Conservation (phyloP, 169 alveolate genomes). For the Hepatocystis sp. region DNA sequence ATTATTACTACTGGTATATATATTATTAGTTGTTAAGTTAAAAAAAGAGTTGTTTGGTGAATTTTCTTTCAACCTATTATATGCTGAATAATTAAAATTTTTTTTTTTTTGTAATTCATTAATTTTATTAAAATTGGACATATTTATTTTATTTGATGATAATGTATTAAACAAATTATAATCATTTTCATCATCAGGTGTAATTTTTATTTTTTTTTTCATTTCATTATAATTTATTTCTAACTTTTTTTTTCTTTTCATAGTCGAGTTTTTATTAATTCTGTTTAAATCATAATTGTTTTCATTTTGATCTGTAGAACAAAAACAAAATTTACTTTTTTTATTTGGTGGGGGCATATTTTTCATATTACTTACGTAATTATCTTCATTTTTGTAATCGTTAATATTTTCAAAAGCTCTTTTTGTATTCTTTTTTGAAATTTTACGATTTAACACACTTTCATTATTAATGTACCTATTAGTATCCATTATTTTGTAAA, state of each 20-base stretch:
- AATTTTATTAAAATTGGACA: too few species aligned
- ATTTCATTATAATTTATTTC: slow-evolving; percentile 11
- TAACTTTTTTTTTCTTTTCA: slow-evolving; percentile 30
- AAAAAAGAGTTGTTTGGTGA: not conserved
- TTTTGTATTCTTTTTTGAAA: slow-evolving; percentile 17
- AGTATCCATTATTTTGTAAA: slow-evolving; percentile 5
- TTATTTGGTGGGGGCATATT: slow-evolving; percentile 11
- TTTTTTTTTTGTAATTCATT: too few species aligned
- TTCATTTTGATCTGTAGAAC: not conserved
- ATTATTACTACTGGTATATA: not conserved
- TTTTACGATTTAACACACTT: slow-evolving; percentile 12
- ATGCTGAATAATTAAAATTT: too few species aligned
- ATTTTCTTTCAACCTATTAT: slow-evolving; percentile 2
- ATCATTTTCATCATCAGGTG: slow-evolving; percentile 3
- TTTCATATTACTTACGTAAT: slow-evolving; percentile 1
- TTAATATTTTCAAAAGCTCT: slow-evolving; percentile 25
- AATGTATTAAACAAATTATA: slow-evolving; percentile 1
- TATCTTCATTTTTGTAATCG: not conserved
- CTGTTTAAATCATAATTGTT: not conserved
- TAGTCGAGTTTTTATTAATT: not conserved
- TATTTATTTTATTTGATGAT: too few species aligned
- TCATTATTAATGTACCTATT: slow-evolving; percentile 2
- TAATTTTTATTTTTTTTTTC: slow-evolving; percentile 28
- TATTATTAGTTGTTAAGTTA: not conserved
- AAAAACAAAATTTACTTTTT: slow-evolving; percentile 1